phyloP scores from a whole-genome alignment of 148 eudicot species.

The Chenopodium formosanum region DNA sequence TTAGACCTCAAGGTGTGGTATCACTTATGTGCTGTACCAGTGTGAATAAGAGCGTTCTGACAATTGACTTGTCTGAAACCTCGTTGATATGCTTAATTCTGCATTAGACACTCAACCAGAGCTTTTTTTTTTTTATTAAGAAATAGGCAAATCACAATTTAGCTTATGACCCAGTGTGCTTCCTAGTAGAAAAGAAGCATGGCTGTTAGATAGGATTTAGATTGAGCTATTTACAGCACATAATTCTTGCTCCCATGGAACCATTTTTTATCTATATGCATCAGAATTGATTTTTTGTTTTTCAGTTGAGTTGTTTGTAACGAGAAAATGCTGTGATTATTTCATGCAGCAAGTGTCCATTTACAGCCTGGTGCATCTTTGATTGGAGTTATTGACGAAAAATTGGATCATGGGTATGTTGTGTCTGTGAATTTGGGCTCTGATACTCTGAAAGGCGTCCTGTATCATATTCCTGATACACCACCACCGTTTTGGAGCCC shows the following conservation, averaged over 20 bases:
- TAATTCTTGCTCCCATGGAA: no score
- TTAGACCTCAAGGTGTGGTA: neutral
- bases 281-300: neutral
- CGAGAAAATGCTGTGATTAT: neutral
- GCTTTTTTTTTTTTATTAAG: neutral
- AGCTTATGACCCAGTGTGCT: neutral
- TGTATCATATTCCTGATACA: slow-evolving; percentile 56
- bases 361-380: slow-evolving; percentile 55
- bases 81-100: neutral
- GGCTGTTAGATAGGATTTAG: neutral
- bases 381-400: slow-evolving; percentile 67
- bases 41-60: neutral
- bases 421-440: slow-evolving; percentile 63
- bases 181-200: neutral
- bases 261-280: no score
- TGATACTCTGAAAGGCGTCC: slow-evolving; percentile 67
- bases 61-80: neutral
- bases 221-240: neutral
- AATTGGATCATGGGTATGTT: slow-evolving; percentile 68
- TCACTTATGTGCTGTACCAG: neutral
- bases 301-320: neutral
- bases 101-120: neutral
- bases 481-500: slow-evolving; percentile 32
- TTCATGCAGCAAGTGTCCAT: slow-evolving; percentile 42
- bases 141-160: neutral